These are phyloP conservation scores for Kodamaea suecica DNA, from an alignment of 1,139 yeast genomes.

Conservation along the genomic window DNA sequence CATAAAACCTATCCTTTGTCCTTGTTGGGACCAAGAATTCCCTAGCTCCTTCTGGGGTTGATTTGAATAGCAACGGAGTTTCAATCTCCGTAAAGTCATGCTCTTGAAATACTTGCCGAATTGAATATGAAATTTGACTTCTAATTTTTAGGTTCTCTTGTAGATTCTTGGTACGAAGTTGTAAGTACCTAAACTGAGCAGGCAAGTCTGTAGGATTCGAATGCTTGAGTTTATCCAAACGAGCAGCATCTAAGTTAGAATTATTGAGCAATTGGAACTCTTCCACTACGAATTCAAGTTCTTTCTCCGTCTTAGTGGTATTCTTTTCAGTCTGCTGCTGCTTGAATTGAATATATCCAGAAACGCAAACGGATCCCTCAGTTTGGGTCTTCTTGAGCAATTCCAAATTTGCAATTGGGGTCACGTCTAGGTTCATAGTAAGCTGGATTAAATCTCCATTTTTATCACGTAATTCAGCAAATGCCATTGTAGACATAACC, in stretches of 20 bases:
- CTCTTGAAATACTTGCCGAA: conserved; percentile 48
- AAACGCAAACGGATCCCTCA: conserved; percentile 76
- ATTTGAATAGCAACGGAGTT: conserved; percentile 88
- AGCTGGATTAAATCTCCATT: conserved; percentile 69
- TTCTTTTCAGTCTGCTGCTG: conserved; percentile 21
- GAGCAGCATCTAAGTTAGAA: conserved; percentile 69
- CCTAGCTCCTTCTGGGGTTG: conserved; percentile 97
- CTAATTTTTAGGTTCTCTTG: conserved; percentile 62
- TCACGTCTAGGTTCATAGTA: conserved; percentile 44
- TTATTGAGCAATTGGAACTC: conserved; percentile 57
- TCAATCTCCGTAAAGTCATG: conserved; percentile 77
- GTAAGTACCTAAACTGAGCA: conserved; percentile 75
- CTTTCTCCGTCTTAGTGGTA: conserved; percentile 38
- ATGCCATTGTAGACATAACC: conserved; percentile 44
- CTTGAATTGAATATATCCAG: conserved; percentile 45
- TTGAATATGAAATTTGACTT: conserved; percentile 54
- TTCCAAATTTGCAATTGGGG: conserved; percentile 34
- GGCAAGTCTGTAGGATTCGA: conserved; percentile 57
- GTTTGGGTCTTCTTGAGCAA: conserved; percentile 48
- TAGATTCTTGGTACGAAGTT: conserved; percentile 60
- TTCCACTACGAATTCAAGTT: conserved; percentile 54
- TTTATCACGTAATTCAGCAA: conserved; percentile 72
- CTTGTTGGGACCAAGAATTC: conserved; percentile 95
- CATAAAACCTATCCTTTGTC: conserved; percentile 61
- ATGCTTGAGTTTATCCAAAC: conserved; percentile 59